These are phyloP conservation scores for Fibroporia radiculosa DNA, from an alignment of 768 basidiomycete genomes.

Conservation along the genomic window DNA sequence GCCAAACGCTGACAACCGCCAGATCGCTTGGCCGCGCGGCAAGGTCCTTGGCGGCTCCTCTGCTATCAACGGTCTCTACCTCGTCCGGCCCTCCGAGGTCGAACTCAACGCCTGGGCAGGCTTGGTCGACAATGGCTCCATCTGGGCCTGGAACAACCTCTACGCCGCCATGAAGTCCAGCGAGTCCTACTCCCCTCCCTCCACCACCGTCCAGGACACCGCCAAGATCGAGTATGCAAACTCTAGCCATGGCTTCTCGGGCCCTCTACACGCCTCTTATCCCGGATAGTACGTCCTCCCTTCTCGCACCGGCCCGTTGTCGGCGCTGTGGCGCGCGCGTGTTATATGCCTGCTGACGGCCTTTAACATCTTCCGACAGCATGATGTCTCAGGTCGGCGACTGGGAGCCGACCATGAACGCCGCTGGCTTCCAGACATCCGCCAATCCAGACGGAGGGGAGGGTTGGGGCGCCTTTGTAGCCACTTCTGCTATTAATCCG, in stretches of 20 bases:
- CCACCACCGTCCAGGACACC: conserved; percentile 26
- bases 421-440: conserved; percentile 33
- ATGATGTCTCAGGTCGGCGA: conserved; percentile 42
- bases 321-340: too few relatives aligned
- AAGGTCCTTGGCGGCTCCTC: conserved; percentile 64
- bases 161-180: conserved; percentile 39
- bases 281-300: conserved; percentile 40
- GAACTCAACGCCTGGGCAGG: conserved; percentile 42
- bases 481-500: conserved; percentile 54
- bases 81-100: conserved; percentile 42
- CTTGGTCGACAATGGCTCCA: conserved; percentile 30
- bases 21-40: conserved; percentile 51
- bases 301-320: background rate
- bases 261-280: conserved; percentile 41
- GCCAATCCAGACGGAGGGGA: conserved; percentile 39
- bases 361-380: conserved; percentile 24
- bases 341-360: conserved; percentile 19
- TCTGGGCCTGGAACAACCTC: conserved; percentile 42
- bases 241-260: conserved; percentile 41
- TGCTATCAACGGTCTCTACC: conserved; percentile 65
- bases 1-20: conserved; percentile 32
- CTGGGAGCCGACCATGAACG: conserved; percentile 47
- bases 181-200: conserved; percentile 52
- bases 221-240: conserved; percentile 40
- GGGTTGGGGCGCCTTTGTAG: conserved; percentile 44